These are phyloP conservation scores for Durusdinium trenchii DNA, from an alignment of 73 alveolate genomes.

Conservation along the genomic window DNA sequence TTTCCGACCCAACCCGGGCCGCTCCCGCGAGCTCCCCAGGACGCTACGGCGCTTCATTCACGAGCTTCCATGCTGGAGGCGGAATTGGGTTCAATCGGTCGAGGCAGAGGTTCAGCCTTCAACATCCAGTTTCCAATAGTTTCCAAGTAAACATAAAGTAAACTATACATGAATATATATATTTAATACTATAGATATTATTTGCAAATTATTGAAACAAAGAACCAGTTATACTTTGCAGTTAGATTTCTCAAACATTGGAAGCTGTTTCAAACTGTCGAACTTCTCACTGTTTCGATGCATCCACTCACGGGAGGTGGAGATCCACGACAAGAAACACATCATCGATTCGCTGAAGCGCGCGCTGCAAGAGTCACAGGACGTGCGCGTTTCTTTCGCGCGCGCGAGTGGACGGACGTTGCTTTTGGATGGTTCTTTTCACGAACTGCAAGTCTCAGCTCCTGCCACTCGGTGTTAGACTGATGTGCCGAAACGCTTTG, in stretches of 20 bases:
- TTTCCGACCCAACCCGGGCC: background rate
- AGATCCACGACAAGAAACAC: slow-evolving; percentile 72
- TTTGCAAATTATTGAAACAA: no score
- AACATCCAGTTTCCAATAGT: no score
- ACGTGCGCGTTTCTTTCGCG: background rate
- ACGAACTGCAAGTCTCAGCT: background rate
- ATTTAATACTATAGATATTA: no score
- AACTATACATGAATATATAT: no score
- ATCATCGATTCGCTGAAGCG: slow-evolving; percentile 80
- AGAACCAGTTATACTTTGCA: no score
- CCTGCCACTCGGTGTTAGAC: no score
- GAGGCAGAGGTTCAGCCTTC: no score
- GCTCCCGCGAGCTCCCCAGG: slow-evolving; percentile 1
- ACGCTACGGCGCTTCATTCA: slow-evolving; percentile 55
- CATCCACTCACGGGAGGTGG: slow-evolving; percentile 43
- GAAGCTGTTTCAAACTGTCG: no score
- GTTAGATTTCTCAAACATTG: no score
- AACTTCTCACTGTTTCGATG: no score
- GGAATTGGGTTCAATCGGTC: no score
- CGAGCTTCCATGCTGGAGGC: slow-evolving; percentile 91
- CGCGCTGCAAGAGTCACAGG: slow-evolving; percentile 91
- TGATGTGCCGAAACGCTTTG: background rate
- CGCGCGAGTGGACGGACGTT: background rate
- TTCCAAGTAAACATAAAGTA: no score
- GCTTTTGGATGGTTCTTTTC: background rate